Conservation (phyloP, 2,329 filamentous ascomycete species). For the Periconia sp. region DNA sequence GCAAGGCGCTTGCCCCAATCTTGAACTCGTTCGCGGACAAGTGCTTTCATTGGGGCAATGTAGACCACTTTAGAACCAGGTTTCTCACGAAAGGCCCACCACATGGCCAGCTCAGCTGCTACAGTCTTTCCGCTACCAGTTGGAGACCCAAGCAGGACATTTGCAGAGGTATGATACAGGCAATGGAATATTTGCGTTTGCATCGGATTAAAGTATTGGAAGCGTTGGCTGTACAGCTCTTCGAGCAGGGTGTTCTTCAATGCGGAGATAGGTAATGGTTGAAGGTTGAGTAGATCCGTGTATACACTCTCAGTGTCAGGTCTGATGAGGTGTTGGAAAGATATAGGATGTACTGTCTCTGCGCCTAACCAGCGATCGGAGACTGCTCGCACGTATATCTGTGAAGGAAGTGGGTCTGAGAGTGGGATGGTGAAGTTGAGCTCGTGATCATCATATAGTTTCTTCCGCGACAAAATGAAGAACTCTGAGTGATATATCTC, state of each 20-base stretch:
- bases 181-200: conserved; percentile 98
- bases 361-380: conserved; percentile 97
- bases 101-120: conserved; percentile 95
- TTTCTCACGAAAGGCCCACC: conserved; percentile 96
- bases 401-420: conserved; percentile 88
- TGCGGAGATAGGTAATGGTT: conserved; percentile 85
- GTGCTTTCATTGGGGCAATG: conserved; percentile 98
- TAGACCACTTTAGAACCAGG: conserved; percentile 98
- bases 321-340: conserved; percentile 96
- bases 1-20: conserved; percentile 90
- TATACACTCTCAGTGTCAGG: conserved; percentile 98
- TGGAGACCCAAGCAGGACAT: conserved; percentile 92
- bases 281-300: conserved; percentile 89
- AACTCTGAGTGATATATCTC: conserved; percentile 98
- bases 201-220: conserved; percentile 99
- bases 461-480: conserved; percentile 89
- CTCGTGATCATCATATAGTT: conserved; percentile 95
- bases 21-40: conserved; percentile 93
- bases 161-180: conserved; percentile 88
- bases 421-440: conserved; percentile 97
- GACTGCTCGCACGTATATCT: conserved; percentile 94
- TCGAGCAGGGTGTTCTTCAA: conserved; percentile 87
- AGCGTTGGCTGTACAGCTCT: conserved; percentile 85
- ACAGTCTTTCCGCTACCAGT: conserved; percentile 98
- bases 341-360: conserved; percentile 92